A percentile compares a stretch with the other conserved stretches of the same genome.
These are phyloP conservation scores for Pichia sorboxylosa DNA, from an alignment of 1,139 yeast genomes.

Conservation along the genomic window DNA sequence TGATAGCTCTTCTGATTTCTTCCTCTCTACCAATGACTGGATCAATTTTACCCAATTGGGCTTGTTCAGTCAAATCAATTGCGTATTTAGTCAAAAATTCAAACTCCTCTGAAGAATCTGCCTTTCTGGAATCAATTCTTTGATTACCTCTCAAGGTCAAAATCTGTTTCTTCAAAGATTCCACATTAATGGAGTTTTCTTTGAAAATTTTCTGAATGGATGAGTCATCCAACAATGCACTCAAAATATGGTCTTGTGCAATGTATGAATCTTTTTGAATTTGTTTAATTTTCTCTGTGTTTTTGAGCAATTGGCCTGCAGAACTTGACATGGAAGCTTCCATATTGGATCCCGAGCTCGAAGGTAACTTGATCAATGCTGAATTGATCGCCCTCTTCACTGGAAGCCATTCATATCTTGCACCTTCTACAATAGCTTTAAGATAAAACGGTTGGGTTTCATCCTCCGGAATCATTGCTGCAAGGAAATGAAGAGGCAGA, in stretches of 20 bases:
- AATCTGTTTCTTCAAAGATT: slow-evolving; percentile 70
- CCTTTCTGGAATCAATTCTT: slow-evolving; percentile 85
- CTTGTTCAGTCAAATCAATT: slow-evolving; percentile 83
- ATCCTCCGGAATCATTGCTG: slow-evolving; percentile 69
- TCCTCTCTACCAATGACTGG: slow-evolving; percentile 99
- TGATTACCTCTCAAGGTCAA: slow-evolving; percentile 80
- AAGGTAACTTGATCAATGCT: slow-evolving; percentile 72
- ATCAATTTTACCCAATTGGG: slow-evolving; percentile 85
- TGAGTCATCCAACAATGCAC: slow-evolving; percentile 74
- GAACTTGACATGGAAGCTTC: slow-evolving; percentile 22
- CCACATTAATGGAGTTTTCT: slow-evolving; percentile 57
- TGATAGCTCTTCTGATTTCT: slow-evolving; percentile 87
- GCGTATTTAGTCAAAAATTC: slow-evolving; percentile 88
- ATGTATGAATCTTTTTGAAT: slow-evolving; percentile 85
- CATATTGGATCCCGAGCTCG: slow-evolving; percentile 63
- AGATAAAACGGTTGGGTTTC: slow-evolving; percentile 54
- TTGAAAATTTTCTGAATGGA: slow-evolving; percentile 64
- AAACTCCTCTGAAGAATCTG: slow-evolving; percentile 75
- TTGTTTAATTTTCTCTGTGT: slow-evolving; percentile 50
- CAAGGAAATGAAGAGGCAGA: slow-evolving; percentile 76
- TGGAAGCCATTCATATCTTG: slow-evolving; percentile 75
- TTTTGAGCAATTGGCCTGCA: slow-evolving; percentile 21
- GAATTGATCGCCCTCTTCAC: slow-evolving; percentile 74
- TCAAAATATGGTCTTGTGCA: slow-evolving; percentile 87
- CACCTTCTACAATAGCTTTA: slow-evolving; percentile 77